Evolutionary conservation across 106 monocot genomes (phyloP), one percentile per base, ranked within the genome.

Genomic region (Dendrobium officinale): DNA sequence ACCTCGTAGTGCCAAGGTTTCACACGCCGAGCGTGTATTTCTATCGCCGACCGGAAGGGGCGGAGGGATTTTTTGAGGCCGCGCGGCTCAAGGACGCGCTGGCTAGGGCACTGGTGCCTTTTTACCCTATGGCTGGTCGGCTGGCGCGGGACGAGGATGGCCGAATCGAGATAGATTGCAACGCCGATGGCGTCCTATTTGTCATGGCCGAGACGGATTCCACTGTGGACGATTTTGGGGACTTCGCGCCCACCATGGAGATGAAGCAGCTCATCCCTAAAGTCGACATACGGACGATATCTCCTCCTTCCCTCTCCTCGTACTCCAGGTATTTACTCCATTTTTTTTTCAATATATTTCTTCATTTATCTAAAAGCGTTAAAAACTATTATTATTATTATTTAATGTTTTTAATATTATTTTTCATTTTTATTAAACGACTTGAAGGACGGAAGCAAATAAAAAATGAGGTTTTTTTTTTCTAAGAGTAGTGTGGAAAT

Each of bases 1-100:
- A 98, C 64, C 87, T 98, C 11, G 92, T 98, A 43, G 94, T 94
- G 42, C 94, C 94, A 15, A 83, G 98, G 31, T 95, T 94, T 88
- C 92, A 95, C 95, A 94, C 98, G 0, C 92, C 98, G 10, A 98
- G 94, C 84, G 92, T 95, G 44, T 98, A 98, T 82, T 98, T 98
- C 88, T 98, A 98, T 85, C 86, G 92, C 4, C 84, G 84, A 33
- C 82, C 84, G 1, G 73, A 9, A 6, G 22, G 42, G 4, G 54
- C 78, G 18, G 13, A 61, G 27, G 77, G 55, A 54, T 98, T 91
- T 81, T 92, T 98, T 68, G 81, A 92, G 61, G 56, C 82, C 19
- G 41, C 51, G 17, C 70, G 41, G 37, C 64, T 98, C 44, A 85
- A 79, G 79, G 81, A 86, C 1, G 89, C 98, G 43, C 89, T 98